phyloP scores from a whole-genome alignment of 2,329 filamentous ascomycete genomes.

The Incumbomyces lentus region DNA sequence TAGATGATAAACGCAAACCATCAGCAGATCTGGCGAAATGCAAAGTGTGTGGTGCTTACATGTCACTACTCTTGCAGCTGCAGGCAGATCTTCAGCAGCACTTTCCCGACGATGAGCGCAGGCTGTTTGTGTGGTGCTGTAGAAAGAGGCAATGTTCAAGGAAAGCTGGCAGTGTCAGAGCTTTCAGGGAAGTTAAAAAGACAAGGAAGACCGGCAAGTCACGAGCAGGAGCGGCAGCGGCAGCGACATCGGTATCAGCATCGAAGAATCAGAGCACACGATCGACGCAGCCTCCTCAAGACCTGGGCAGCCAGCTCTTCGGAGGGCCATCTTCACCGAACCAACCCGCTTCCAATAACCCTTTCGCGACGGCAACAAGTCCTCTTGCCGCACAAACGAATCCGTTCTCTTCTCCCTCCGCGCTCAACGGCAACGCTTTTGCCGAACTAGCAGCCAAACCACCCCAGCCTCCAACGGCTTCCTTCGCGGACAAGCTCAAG shows the following conservation, averaged over 20 bases:
- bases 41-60: slow-evolving; percentile 72
- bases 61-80: slow-evolving; percentile 79
- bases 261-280: too few species aligned
- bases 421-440: slow-evolving; percentile 11
- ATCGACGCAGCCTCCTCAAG: slow-evolving; percentile 13
- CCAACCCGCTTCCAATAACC: slow-evolving; percentile 38
- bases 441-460: slow-evolving; percentile 35
- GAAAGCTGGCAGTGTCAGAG: slow-evolving; percentile 71
- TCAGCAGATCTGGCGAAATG: slow-evolving; percentile 72
- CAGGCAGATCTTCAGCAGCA: slow-evolving; percentile 80
- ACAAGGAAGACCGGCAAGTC: slow-evolving; percentile 20
- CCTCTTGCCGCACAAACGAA: slow-evolving; percentile 30
- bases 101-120: slow-evolving; percentile 77
- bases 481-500: slow-evolving; percentile 59
- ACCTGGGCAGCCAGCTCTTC: slow-evolving; percentile 52
- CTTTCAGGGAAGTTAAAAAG: slow-evolving; percentile 55
- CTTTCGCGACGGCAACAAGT: slow-evolving; percentile 39
- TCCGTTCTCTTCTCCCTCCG: slow-evolving; percentile 47
- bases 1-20: slow-evolving; percentile 60
- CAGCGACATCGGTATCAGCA: slow-evolving; percentile 19
- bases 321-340: slow-evolving; percentile 36
- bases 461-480: slow-evolving; percentile 26
- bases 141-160: slow-evolving; percentile 66
- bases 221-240: slow-evolving; percentile 16
- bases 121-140: slow-evolving; percentile 80